phyloP scores from a whole-genome alignment of 2,329 filamentous ascomycete genomes.

The Colletotrichum aenigma region DNA sequence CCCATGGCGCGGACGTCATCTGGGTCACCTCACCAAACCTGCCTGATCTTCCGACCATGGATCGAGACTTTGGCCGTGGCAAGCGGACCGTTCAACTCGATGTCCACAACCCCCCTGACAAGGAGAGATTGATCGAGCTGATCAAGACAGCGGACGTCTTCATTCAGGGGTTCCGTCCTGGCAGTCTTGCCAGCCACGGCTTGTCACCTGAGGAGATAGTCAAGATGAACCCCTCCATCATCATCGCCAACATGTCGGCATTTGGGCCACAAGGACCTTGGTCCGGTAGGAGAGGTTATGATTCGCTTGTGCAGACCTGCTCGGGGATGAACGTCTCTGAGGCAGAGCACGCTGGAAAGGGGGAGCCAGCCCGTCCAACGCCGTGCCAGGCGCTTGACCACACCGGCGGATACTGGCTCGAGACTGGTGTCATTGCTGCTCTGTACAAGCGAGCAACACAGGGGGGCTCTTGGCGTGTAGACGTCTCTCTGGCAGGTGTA shows the following conservation, averaged over 20 bases:
- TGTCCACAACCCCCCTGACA: conserved; percentile 26
- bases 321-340: conserved; percentile 61
- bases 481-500: conserved; percentile 48
- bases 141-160: conserved; percentile 43
- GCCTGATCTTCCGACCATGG: conserved; percentile 33
- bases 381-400: conserved; percentile 64
- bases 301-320: conserved; percentile 46
- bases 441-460: conserved; percentile 48
- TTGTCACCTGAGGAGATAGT: conserved; percentile 38
- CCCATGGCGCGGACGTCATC: conserved; percentile 37
- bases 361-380: conserved; percentile 42
- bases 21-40: conserved; percentile 34
- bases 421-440: conserved; percentile 55
- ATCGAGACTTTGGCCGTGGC: conserved; percentile 37
- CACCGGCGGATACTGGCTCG: conserved; percentile 58
- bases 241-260: conserved; percentile 57
- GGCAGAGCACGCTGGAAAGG: conserved; percentile 45
- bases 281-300: conserved; percentile 43
- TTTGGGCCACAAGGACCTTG: conserved; percentile 51
- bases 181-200: conserved; percentile 47
- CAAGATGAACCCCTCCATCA: conserved; percentile 44
- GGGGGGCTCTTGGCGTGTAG: conserved; percentile 54
- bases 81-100: conserved; percentile 36
- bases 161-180: conserved; percentile 50
- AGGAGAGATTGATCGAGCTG: conserved; percentile 29